Evolutionary conservation across 148 eudicot species (phyloP).

Genomic region (Persicaria tinctoria): DNA sequence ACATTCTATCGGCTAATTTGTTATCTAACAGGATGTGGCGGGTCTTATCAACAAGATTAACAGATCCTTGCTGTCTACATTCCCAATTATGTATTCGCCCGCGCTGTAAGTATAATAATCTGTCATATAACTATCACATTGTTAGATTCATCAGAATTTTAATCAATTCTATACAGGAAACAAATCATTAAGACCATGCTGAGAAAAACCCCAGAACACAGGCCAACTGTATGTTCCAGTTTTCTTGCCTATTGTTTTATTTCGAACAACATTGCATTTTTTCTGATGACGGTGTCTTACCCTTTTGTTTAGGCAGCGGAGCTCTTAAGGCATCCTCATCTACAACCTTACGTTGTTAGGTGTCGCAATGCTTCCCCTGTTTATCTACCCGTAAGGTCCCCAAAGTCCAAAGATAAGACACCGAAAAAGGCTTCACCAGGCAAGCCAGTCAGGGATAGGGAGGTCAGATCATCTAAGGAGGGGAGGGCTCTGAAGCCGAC

Average conservation of each 20-base stretch:
- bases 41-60: conserved; percentile 88
- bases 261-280: neutral
- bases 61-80: conserved; percentile 63
- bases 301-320: conserved; percentile 65
- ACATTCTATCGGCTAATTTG: neutral
- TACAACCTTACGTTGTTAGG: conserved; percentile 71
- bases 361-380: conserved; percentile 67
- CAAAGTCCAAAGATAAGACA: conserved; percentile 55
- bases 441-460: conserved; percentile 35
- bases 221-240: conserved; percentile 76
- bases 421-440: conserved; percentile 42
- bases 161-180: conserved; percentile 37
- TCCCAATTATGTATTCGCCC: conserved; percentile 70
- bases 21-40: conserved; percentile 59
- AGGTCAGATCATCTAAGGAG: conserved; percentile 24
- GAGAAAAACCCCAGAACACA: conserved; percentile 85
- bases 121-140: neutral
- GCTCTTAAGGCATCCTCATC: conserved; percentile 68
- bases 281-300: neutral
- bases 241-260: neutral
- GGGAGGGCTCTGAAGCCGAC: conserved; percentile 26
- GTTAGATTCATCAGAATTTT: neutral
- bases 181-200: conserved; percentile 94
- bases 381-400: conserved; percentile 77
- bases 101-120: conserved; percentile 54